Percentiles rank a stretch among this genome's conserved stretches.
Conservation (phyloP, 2,329 filamentous ascomycete genomes). For the Cordyceps fumosorosea region DNA sequence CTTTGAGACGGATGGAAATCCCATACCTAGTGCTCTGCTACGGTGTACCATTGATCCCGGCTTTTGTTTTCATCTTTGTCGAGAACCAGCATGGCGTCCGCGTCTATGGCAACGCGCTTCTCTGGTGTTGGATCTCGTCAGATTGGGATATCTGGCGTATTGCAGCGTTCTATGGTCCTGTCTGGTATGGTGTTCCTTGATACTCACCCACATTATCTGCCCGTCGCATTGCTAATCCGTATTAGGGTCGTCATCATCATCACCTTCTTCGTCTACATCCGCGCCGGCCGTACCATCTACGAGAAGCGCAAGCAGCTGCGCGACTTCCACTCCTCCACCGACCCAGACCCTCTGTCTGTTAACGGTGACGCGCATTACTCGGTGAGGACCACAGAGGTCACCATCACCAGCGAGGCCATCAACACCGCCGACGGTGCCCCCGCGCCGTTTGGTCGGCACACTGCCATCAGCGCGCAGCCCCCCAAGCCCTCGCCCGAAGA, state of each 20-base stretch:
- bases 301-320: slow-evolving; percentile 57
- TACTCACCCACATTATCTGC: not conserved
- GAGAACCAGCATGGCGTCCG: slow-evolving; percentile 41
- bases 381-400: slow-evolving; percentile 40
- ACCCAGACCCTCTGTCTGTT: slow-evolving; percentile 32
- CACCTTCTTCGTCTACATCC: slow-evolving; percentile 60
- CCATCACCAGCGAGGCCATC: slow-evolving; percentile 12
- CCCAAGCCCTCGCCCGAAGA: not conserved
- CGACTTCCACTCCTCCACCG: slow-evolving; percentile 42
- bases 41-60: slow-evolving; percentile 63
- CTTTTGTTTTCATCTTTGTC: slow-evolving; percentile 62
- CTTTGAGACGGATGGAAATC: slow-evolving; percentile 61
- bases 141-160: slow-evolving; percentile 68
- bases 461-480: slow-evolving; percentile 3
- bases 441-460: slow-evolving; percentile 18
- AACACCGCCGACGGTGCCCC: not conserved
- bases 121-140: slow-evolving; percentile 74
- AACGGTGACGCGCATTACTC: slow-evolving; percentile 33
- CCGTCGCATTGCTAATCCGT: too few relatives aligned
- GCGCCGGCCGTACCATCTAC: slow-evolving; percentile 61
- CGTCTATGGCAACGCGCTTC: slow-evolving; percentile 66
- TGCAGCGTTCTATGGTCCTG: slow-evolving; percentile 65
- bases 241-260: slow-evolving; percentile 52
- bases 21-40: slow-evolving; percentile 66
- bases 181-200: slow-evolving; percentile 45